These are phyloP conservation scores for Kodamaea plutei DNA, from an alignment of 1,139 yeast genomes.

Conservation along the genomic window DNA sequence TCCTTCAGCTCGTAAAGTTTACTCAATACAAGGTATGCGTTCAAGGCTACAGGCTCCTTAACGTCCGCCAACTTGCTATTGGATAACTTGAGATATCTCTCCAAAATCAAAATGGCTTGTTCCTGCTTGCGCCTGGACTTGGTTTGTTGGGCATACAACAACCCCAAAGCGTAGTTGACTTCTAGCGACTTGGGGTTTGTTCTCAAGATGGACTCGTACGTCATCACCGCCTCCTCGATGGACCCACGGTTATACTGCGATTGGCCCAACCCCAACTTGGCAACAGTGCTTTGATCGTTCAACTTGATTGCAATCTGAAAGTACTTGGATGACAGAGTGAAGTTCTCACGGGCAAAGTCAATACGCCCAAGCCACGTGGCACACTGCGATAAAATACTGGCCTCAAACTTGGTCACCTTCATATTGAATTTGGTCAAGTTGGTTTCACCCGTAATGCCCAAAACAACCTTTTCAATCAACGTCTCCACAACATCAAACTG, in stretches of 20 bases:
- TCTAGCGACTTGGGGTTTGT: constrained; percentile 69
- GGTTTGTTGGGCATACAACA: constrained; percentile 55
- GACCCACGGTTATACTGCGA: constrained; percentile 74
- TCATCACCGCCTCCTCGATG: constrained; percentile 77
- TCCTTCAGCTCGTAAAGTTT: constrained; percentile 63
- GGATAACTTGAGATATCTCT: constrained; percentile 65
- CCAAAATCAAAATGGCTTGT: constrained; percentile 64
- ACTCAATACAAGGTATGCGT: constrained; percentile 67
- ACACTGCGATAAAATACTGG: constrained; percentile 63
- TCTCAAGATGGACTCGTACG: constrained; percentile 73
- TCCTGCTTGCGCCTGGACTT: constrained; percentile 30
- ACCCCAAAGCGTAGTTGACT: constrained; percentile 70
- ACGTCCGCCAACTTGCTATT: constrained; percentile 25
- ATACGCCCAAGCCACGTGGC: constrained; percentile 86
- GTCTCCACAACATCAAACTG: constrained; percentile 55
- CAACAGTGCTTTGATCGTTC: constrained; percentile 59
- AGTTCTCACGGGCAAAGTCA: constrained; percentile 55
- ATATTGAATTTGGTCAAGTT: constrained; percentile 20
- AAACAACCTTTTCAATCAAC: constrained; percentile 48
- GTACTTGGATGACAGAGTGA: constrained; percentile 62
- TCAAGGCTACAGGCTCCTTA: constrained; percentile 62
- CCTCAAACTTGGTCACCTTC: constrained; percentile 26
- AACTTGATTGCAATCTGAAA: constrained; percentile 70
- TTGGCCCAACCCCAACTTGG: constrained; percentile 83
- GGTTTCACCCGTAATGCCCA: constrained; percentile 36